Evolutionary conservation across 2,329 filamentous ascomycete genomes (phyloP), one percentile per base, ranked within the genome.

Genomic region (Diaporthe vaccinii): DNA sequence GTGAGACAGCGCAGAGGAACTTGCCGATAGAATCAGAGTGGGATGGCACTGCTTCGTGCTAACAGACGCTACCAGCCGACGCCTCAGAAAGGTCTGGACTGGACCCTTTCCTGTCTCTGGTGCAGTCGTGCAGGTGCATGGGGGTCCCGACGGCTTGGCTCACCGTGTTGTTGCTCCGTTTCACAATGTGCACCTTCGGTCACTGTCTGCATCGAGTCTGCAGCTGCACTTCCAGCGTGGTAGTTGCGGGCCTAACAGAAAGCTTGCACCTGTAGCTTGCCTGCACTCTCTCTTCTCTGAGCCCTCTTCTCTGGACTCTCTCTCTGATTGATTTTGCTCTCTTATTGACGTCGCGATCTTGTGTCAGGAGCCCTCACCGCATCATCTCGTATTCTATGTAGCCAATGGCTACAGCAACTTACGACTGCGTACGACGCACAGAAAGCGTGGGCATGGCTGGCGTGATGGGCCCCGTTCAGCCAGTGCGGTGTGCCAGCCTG

Each of bases 121-220:
- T 46, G n/a, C n/a, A 49, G 41, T 59, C 20, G 34, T 49, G 28
- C 61, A 67, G 25, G 61, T 34, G 41, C 31, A 67, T 51, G 44
- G 41, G 25, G 44, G 62, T 67, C 62, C 62, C 62, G 62, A 67
- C 62, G 62, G 62, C 62, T 67, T 51, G 62, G 62, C 62, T 67
- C 62, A 36, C 28, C 62, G 44, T 67, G 44, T 20, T 14, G 17
- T 49, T 22, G 28, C 41, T 49, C 61, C 61, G 61, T 67, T 49
- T 20, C 41, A 34, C n/a, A 34, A n/a, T 15, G 57, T 59, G 28
- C 55, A 58, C 55, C 28, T 34, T 58, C 55, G 9, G 28, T 34
- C 55, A 3, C 55, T 17, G 55, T 14, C 15, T 58, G 55, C 28
- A 36, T 36, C 28, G 25, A 57, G 53, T 31, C 12, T 55, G n/a